Conservation (phyloP, 2,329 filamentous ascomycete genomes). For the Colletotrichum sp. region DNA sequence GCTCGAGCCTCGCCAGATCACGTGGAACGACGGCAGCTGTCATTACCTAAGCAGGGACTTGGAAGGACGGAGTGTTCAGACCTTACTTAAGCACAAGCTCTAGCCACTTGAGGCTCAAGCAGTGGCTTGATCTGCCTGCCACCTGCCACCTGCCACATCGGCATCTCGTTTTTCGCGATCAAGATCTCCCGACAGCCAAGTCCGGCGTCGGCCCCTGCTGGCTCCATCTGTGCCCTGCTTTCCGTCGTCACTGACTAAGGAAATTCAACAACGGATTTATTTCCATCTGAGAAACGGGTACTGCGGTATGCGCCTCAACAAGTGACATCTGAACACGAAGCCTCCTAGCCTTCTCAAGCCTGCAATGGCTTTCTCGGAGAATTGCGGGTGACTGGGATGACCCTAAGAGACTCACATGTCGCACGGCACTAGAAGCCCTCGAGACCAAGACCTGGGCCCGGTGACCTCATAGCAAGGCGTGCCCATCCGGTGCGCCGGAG, state of each 20-base stretch:
- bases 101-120: not conserved
- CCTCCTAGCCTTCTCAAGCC: not conserved
- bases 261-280: not conserved
- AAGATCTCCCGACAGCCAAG: not conserved
- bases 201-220: conserved; percentile 7
- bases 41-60: not conserved
- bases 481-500: conserved; percentile 13
- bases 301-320: not conserved
- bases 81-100: not conserved
- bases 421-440: not conserved
- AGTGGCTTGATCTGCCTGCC: not conserved
- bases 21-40: not conserved
- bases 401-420: conserved; percentile 14
- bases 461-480: conserved; percentile 17
- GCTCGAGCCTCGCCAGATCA: conserved; percentile 23
- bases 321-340: conserved; percentile 4
- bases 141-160: not conserved
- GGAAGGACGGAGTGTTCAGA: not conserved
- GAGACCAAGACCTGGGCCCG: not conserved
- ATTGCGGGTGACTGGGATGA: conserved; percentile 10
- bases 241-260: not conserved
- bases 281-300: not conserved
- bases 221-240: not conserved
- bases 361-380: not conserved
- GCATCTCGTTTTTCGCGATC: not conserved